Evolutionary conservation across 2,329 filamentous ascomycete species (phyloP).

Genomic region (Fusarium chlamydosporum): DNA sequence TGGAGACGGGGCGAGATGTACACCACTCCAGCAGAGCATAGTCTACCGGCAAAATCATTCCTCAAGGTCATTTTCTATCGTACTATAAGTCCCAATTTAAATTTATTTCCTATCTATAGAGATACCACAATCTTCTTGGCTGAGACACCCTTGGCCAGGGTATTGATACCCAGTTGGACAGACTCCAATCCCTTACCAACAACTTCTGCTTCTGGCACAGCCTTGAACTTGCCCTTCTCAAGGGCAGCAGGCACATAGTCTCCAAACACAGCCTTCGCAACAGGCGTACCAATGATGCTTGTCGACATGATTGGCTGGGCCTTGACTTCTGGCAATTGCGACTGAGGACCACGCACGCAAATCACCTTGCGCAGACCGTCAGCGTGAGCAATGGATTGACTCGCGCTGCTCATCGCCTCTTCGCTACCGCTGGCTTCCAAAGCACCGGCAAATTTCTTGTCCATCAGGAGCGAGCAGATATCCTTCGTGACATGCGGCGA

Average conservation of each 20-base stretch:
- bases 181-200: conserved; percentile 29
- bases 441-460: conserved; percentile 21
- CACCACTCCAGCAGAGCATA: neutral
- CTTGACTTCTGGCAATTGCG: neutral
- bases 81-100: too few relatives aligned
- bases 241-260: conserved; percentile 34
- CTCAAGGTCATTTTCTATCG: too few relatives aligned
- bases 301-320: conserved; percentile 17
- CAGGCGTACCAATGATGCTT: conserved; percentile 27
- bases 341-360: conserved; percentile 17
- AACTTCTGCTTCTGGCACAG: conserved; percentile 27
- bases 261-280: conserved; percentile 33
- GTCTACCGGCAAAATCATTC: neutral
- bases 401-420: conserved; percentile 5
- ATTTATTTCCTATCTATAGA: neutral
- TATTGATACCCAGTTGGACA: conserved; percentile 27
- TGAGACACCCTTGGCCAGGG: conserved; percentile 32
- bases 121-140: conserved; percentile 37
- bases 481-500: conserved; percentile 42
- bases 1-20: conserved; percentile 33
- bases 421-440: conserved; percentile 31
- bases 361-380: conserved; percentile 31
- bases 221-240: conserved; percentile 25
- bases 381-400: conserved; percentile 22
- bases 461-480: conserved; percentile 19